Evolutionary conservation across 306 rosid species (phyloP).

Genomic region (Carpinus fangiana): DNA sequence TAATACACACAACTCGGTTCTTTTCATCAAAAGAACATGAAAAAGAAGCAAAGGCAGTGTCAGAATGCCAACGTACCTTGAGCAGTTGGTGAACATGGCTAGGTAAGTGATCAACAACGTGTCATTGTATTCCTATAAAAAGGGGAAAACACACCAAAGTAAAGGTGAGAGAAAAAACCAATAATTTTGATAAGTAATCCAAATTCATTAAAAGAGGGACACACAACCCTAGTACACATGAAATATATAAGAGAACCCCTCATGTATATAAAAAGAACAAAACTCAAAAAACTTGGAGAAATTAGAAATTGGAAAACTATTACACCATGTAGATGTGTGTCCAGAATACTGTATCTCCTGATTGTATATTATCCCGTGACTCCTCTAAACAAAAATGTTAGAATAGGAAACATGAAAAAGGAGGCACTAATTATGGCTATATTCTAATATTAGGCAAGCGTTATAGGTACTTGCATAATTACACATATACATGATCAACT

Average conservation of each 20-base stretch:
- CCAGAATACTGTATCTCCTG: not conserved
- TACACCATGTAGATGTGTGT: no score
- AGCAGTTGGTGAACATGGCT: constrained; percentile 95
- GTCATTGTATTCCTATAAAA: constrained; percentile 81
- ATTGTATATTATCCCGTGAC: not conserved
- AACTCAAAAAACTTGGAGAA: no score
- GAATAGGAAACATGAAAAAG: not conserved
- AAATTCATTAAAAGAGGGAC: no score
- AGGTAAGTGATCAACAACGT: constrained; percentile 82
- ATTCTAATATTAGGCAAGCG: not conserved
- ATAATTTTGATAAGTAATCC: not conserved
- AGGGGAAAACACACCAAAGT: constrained; percentile 7
- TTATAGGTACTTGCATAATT: not conserved
- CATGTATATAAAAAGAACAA: no score
- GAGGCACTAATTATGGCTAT: not conserved
- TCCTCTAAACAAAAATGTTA: not conserved
- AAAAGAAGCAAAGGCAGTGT: constrained; percentile 11
- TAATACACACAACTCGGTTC: not conserved
- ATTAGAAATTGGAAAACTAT: no score
- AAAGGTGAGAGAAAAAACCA: constrained; percentile 5
- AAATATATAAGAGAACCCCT: no score
- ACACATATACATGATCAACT: not conserved
- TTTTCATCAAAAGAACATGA: not conserved
- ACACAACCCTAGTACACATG: no score
- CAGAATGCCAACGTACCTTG: constrained; percentile 61